Conservation (phyloP, 148 eudicot genomes). For the Cornus kousa region DNA sequence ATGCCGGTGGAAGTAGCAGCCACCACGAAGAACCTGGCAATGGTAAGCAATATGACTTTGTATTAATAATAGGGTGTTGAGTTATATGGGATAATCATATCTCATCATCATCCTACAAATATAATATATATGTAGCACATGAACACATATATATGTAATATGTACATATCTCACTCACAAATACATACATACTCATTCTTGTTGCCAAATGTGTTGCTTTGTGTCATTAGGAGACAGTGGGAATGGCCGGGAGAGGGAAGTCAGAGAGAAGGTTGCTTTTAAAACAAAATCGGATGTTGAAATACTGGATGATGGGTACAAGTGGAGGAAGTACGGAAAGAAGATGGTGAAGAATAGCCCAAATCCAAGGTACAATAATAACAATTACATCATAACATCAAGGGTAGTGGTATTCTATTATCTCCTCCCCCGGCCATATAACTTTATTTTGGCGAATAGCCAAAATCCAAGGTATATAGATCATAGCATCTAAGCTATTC, state of each 20-base stretch:
- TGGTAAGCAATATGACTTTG: constrained; percentile 9
- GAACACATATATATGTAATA: neutral
- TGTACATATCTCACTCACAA: neutral
- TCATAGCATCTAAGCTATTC: no score
- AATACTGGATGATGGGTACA: constrained; percentile 68
- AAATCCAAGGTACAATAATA: constrained; percentile 53
- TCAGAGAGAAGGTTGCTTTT: constrained; percentile 52
- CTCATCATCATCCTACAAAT: neutral
- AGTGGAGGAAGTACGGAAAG: constrained; percentile 82
- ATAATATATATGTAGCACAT: neutral
- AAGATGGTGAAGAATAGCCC: constrained; percentile 87
- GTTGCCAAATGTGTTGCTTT: neutral
- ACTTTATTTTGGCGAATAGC: no score
- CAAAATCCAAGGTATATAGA: no score
- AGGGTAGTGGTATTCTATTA: no score
- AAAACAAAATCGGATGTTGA: constrained; percentile 60
- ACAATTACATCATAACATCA: no score
- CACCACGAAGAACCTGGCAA: constrained; percentile 17
- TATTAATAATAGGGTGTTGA: neutral
- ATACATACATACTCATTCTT: neutral
- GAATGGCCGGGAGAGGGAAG: constrained; percentile 29
- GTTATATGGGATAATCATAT: no score
- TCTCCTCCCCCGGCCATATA: neutral
- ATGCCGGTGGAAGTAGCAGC: constrained; percentile 27
- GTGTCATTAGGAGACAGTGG: constrained; percentile 24